Percentiles rank a stretch among this genome's conserved stretches.
These are phyloP conservation scores for Dactylellina cionopaga DNA, from an alignment of 2,329 filamentous ascomycete species.

Conservation along the genomic window DNA sequence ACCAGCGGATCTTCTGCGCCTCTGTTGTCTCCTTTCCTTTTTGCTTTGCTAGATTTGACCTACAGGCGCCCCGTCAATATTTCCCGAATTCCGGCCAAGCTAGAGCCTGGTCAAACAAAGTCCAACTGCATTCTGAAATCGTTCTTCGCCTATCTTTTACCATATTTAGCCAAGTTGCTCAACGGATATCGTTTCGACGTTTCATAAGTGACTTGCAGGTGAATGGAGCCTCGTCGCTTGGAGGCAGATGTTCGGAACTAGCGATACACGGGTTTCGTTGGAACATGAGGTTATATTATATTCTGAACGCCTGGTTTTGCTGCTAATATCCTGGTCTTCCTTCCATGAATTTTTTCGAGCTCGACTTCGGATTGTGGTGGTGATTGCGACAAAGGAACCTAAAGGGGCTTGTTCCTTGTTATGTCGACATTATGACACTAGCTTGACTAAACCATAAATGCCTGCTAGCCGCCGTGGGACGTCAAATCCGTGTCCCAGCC, in stretches of 20 bases:
- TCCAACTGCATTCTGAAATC: neutral
- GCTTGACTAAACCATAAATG: constrained; percentile 16
- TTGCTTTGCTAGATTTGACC: too few species aligned
- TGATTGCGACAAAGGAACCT: constrained; percentile 17
- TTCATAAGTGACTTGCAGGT: constrained; percentile 26
- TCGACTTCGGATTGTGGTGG: constrained; percentile 22
- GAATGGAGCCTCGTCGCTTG: too few species aligned
- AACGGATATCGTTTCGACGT: constrained; percentile 11
- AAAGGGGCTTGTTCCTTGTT: constrained; percentile 20
- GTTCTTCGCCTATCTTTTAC: constrained; percentile 21
- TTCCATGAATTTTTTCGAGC: neutral
- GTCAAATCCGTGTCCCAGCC: constrained; percentile 18
- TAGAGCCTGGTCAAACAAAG: constrained; percentile 10
- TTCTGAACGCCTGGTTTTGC: too few species aligned
- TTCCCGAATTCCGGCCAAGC: too few species aligned
- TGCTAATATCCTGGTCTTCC: neutral
- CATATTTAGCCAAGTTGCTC: constrained; percentile 15
- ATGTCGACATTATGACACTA: constrained; percentile 52
- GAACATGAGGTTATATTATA: too few species aligned
- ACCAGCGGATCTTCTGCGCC: neutral
- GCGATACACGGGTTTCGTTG: too few species aligned
- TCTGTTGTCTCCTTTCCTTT: too few species aligned
- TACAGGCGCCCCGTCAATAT: neutral
- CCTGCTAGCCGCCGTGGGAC: constrained; percentile 32
- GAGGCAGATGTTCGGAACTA: too few species aligned